phyloP scores from a whole-genome alignment of 352 stramenopile species.

The Phytopythium delawarense region DNA sequence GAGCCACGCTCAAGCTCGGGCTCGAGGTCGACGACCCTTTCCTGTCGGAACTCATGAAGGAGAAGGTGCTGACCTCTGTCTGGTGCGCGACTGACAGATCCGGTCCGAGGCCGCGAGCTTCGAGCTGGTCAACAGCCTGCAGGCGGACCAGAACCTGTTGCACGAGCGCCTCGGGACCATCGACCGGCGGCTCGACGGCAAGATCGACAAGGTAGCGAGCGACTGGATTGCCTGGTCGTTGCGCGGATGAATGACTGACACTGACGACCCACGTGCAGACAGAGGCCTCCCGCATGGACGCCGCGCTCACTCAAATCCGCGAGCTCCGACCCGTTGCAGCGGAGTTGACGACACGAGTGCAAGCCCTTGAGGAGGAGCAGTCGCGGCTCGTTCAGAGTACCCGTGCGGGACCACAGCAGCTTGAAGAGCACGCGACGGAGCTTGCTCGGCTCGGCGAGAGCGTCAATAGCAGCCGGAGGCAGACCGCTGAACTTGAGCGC shows the following conservation, averaged over 20 bases:
- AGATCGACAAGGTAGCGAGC: conserved; percentile 57
- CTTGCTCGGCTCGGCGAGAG: background rate
- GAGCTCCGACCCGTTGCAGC: conserved; percentile 38
- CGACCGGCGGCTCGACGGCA: conserved; percentile 36
- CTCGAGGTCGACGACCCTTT: background rate
- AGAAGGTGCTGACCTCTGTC: background rate
- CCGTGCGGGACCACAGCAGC: background rate
- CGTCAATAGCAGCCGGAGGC: background rate
- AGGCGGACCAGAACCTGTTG: conserved; percentile 40
- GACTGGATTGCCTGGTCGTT: background rate
- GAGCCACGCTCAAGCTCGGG: conserved; percentile 13
- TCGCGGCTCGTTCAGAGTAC: background rate
- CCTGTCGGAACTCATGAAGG: background rate
- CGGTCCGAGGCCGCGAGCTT: conserved; percentile 29
- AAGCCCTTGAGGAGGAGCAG: background rate
- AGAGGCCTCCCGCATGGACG: conserved; percentile 38
- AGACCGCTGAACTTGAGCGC: background rate
- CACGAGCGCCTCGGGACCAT: conserved; percentile 38
- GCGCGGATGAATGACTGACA: background rate
- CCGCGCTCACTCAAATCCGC: conserved; percentile 49
- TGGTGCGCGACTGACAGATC: conserved; percentile 11
- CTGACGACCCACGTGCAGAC: conserved; percentile 18
- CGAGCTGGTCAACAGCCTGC: conserved; percentile 32
- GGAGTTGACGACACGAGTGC: conserved; percentile 17
- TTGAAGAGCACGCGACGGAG: background rate